A percentile compares a stretch with the other conserved stretches of the same genome.
phyloP scores from a whole-genome alignment of 2,329 filamentous ascomycete genomes.

The Fusarium siculi region DNA sequence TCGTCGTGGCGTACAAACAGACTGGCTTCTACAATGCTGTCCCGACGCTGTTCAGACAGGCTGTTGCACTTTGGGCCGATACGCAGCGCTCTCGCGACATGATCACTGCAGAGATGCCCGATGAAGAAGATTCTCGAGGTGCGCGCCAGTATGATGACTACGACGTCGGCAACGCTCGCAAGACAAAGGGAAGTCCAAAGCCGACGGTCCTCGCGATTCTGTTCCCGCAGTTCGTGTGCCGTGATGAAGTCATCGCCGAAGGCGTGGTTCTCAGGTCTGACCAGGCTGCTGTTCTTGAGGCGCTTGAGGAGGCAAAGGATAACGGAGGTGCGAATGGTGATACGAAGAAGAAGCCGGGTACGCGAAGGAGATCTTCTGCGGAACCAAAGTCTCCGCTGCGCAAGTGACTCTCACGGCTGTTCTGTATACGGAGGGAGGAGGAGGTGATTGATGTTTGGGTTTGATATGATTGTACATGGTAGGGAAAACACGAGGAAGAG shows the following conservation, averaged over 20 bases:
- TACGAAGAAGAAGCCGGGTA: constrained; percentile 19
- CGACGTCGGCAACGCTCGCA: constrained; percentile 11
- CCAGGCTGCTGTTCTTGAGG: constrained; percentile 33
- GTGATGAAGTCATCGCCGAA: constrained; percentile 39
- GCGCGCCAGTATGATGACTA: constrained; percentile 38
- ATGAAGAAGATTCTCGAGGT: constrained; percentile 33
- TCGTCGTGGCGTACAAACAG: constrained; percentile 40
- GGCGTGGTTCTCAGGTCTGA: constrained; percentile 41
- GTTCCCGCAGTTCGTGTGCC: constrained; percentile 43
- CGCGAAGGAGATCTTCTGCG: constrained; percentile 21
- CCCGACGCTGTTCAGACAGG: constrained; percentile 39
- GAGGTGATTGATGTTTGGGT: not conserved
- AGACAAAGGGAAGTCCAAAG: constrained; percentile 14
- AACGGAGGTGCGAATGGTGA: constrained; percentile 21
- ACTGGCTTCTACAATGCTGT: constrained; percentile 41
- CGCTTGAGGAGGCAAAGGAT: constrained; percentile 21
- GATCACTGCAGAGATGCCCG: constrained; percentile 39
- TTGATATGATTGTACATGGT: not conserved
- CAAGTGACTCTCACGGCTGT: constrained; percentile 2
- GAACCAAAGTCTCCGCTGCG: constrained; percentile 23
- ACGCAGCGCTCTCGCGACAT: constrained; percentile 43
- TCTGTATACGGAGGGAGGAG: not conserved
- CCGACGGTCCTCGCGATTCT: constrained; percentile 23
- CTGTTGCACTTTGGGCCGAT: constrained; percentile 38
- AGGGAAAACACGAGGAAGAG: not conserved